Base-by-base conservation (phyloP, 208 protist genomes). In the Leishmania martiniquensis region DNA sequence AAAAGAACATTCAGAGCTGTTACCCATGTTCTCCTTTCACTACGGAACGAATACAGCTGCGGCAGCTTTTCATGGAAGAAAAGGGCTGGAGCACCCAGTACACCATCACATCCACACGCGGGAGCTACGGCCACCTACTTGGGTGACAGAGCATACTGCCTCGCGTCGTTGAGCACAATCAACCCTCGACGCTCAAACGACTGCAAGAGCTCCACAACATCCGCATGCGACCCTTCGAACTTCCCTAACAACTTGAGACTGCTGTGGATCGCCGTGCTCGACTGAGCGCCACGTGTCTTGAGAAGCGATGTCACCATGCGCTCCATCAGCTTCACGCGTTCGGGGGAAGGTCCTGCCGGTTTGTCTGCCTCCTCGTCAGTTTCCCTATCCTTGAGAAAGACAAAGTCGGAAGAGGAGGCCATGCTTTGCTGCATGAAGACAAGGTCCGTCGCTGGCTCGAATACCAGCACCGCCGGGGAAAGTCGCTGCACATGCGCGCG, bases 231-330 rank as follows among this genome's bases (percentile, higher is more conserved):
- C 32, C 89, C 90, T 49, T 85, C 69, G 62, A 94, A 95, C 65
- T 91, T 78, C 22, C 82, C 89, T 70, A 97, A 87, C 84, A 95
- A 85, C 75, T 94, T 96, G 82, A 97, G 82, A 78, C 92, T 96
- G 83, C 91, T 96, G 75, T 93, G 87, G 29, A 97, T 95, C 55
- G 94, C 91, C 25, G 81, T 87, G 10, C 81, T 77, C 34, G 91
- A 79, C 70, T 93, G 89, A 34, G 91, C 62, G 1, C 81, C 86
- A 17, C 85, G 62, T 3, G 86, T 87, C 77, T 91, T 91, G 49
- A 97, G 86, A 77, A 96, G 89, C 37, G 93, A 88, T 39, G 77
- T 91, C 71, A 91, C 77, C 86, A 95, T 93, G 39, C 82, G 82
- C 71, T 89, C 72, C 45, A 95, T 77, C 65, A 95, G 75, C 52